Base-by-base conservation (phyloP, 2,329 filamentous ascomycete species). In the Monosporascus ibericus region DNA sequence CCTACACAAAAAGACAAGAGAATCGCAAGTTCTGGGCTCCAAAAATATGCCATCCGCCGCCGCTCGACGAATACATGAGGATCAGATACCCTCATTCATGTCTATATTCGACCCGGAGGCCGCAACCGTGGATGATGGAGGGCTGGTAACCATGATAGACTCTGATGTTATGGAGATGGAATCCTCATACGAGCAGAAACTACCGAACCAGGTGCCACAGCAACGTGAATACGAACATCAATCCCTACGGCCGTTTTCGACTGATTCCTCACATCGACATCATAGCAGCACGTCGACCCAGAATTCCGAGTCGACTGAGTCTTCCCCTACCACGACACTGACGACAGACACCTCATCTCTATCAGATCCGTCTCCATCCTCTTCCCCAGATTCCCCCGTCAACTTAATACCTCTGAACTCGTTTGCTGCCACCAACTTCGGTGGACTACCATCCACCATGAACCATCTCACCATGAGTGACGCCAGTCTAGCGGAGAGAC, bases 281-380 rank as follows among this genome's bases (percentile, higher is more conserved):
- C 80, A 84, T 66, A 82, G 89, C 66, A 90, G 87, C 72, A 86
- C 83, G n/a, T 92, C 86, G 7, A 90, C 87, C 3, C 86, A 87
- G 57, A 80, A 80, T 51, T 89, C 88, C 17, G 90, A 89, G 58
- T 97, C 94, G 1, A 89, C 89, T 42, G 92, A 96, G 65, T 96
- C 92, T 22, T 97, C 92, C 8, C 94, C 94, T 1, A 97, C 92
- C 7, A 96, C 92, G 3, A 96, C 92, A 2, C 82, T 94, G 6
- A 96, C 90, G 20, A 90, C 92, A 58, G 92, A 96, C 72, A 95
- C 92, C 5, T 92, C 90, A 8, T 89, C 90, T 30, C 79, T 94
- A 48, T 92, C 92, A 30, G 92, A 97, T 63, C 87, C 90, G 7
- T 96, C 92, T 5, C 91, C 94, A 3, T 92, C 87, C 49, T 90